Conservation (phyloP, 352 stramenopile species). For the Globisporangium recalcitrans region DNA sequence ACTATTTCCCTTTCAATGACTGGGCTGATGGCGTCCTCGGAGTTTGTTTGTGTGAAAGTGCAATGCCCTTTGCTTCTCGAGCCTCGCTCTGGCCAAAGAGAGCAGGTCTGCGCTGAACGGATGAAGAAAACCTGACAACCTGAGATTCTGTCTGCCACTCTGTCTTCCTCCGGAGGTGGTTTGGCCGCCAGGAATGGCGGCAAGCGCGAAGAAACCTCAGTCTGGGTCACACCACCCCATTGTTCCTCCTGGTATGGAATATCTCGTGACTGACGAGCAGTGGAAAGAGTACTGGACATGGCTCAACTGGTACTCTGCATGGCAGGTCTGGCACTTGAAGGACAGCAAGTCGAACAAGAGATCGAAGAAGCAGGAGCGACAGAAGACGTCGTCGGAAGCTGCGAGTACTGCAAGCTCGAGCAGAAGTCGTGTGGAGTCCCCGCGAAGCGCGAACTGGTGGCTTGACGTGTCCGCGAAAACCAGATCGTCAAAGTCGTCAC, state of each 20-base stretch:
- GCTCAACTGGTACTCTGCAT: conserved; percentile 66
- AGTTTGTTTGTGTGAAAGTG: neutral
- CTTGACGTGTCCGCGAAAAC: conserved; percentile 4
- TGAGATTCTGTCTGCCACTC: too few species aligned
- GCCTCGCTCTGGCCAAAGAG: too few species aligned
- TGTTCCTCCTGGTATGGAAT: conserved; percentile 40
- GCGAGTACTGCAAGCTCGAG: neutral
- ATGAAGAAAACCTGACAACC: too few species aligned
- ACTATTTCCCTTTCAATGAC: neutral
- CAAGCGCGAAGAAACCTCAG: conserved; percentile 22
- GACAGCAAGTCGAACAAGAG: conserved; percentile 16
- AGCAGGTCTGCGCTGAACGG: too few species aligned
- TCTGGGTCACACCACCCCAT: conserved; percentile 29
- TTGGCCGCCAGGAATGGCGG: conserved; percentile 52
- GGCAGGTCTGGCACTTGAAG: conserved; percentile 62
- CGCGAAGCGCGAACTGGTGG: conserved; percentile 12
- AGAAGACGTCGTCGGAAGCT: neutral
- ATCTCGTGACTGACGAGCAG: conserved; percentile 48
- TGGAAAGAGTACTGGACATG: conserved; percentile 58
- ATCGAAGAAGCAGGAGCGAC: neutral
- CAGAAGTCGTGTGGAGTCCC: neutral
- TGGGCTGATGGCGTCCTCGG: neutral
- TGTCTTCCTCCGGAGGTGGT: conserved; percentile 20
- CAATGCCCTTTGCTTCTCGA: too few species aligned
- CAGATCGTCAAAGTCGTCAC: neutral